Base-by-base conservation (phyloP, 768 basidiomycete species). In the Gloeostereum incarnatum region DNA sequence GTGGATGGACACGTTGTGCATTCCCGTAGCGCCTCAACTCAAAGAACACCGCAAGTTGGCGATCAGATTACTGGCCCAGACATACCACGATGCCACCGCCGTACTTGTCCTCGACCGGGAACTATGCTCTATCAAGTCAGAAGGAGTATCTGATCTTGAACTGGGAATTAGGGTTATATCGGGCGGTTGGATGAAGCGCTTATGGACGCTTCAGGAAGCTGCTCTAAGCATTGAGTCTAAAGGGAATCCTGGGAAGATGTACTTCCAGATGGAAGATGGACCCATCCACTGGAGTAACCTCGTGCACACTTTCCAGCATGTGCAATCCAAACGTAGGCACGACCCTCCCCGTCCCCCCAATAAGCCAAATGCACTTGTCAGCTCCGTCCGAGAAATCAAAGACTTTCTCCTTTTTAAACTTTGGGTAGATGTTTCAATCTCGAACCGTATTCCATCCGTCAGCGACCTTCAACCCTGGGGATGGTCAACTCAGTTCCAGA, bases 151-250 rank as follows among this genome's bases (percentile, higher is more conserved):
- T 11, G 11, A n/a, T 11, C 11, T 35, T 4, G 33, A 35, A 18
- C 8, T 35, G n/a, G 33, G n/a, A 14, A 14, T 35, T 11, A 13
- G 33, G 11, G 19, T 35, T 18, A n/a, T 14, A n/a, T 35, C 11
- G 11, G 19, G 33, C 19, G 33, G 33, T 18, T 35, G 33, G 33
- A 19, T 35, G 33, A 35, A 35, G 33, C 33, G 33, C 13, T 35
- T 35, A 35, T 35, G 33, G 33, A 35, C 33, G 13, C 19, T 35
- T 14, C 33, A 35, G 19, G 33, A 35, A 19, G 33, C 33, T 20
- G 11, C 33, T 14, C 33, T 35, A 11, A 18, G n/a, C 19, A 14
- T 19, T 19, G 33, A 35, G 13, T 35, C 33, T 30, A 13, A 30
- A 30, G 29, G 29, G 13, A 13, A 13, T 17, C 29, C 13, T 17